Evolutionary conservation across 306 rosid species (phyloP).

Genomic region (Vigna mungo): DNA sequence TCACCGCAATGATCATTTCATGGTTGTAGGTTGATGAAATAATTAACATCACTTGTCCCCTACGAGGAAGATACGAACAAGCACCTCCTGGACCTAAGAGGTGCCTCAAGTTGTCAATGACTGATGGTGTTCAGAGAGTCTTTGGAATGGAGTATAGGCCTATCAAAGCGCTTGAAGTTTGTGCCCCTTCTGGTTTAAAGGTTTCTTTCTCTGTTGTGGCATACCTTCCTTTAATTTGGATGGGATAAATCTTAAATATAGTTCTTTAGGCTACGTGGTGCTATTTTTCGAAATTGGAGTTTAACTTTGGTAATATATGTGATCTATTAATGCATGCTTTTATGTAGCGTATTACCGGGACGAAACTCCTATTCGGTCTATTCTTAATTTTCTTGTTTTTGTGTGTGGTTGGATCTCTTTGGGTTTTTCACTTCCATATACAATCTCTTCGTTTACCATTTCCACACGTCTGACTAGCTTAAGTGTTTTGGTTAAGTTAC

Average conservation of each 20-base stretch:
- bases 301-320: background rate
- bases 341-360: background rate
- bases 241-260: background rate
- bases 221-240: background rate
- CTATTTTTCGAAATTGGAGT: background rate
- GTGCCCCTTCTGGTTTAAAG: conserved; percentile 89
- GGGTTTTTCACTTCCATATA: conserved; percentile 29
- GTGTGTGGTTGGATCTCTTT: background rate
- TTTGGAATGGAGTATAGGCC: conserved; percentile 95
- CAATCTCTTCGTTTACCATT: conserved; percentile 29
- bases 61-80: conserved; percentile 69
- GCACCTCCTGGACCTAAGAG: conserved; percentile 74
- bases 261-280: background rate
- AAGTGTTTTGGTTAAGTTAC: conserved; percentile 5
- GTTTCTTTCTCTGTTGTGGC: conserved; percentile 35
- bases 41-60: conserved; percentile 70
- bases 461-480: background rate
- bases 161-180: conserved; percentile 73
- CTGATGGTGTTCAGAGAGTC: conserved; percentile 85
- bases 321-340: background rate
- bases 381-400: conserved; percentile 12
- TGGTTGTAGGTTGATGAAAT: conserved; percentile 79
- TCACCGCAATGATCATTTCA: background rate
- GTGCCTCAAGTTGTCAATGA: conserved; percentile 88
- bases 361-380: background rate